Evolutionary conservation across 148 eudicot species (phyloP), one percentile per base, ranked within the genome.

Genomic region (Gaultheria prostrata): DNA sequence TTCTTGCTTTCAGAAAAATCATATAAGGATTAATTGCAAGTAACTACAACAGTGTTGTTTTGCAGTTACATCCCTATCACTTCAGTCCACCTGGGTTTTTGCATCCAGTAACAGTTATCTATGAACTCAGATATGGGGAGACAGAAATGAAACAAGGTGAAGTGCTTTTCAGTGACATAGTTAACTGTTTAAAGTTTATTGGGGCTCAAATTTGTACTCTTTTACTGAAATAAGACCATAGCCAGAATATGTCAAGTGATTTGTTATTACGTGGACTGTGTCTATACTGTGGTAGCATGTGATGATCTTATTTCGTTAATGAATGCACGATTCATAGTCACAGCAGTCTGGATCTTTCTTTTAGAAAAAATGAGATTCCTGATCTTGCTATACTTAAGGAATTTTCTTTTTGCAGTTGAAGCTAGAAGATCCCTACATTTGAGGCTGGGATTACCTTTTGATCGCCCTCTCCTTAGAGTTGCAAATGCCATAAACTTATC

Each of bases 101-200:
- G 75, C 95, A 91, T 87, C 99, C 99, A 79, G 70, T 95, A 76
- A 92, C 98, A 73, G 95, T 89, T 69, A 82, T 91, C 39, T 95
- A 95, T 87, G 99, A 97, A 78, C 86, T 89, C 81, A 91, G 86
- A 72, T 95, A 93, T 89, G 98, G 99, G 72, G 99, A 97, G 89
- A 93, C 92, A 54, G 98, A 97, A 89, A 78, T 91, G 77, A 92
- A 93, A 91, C 98, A 93, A 95, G 98, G 99, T 97, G 85, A 63
- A 72, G 73, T 56, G 72, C 69, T 32, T 35, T 80, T 14, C 48
- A 15, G 49, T 57, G 77, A 70, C 49, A 5, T 28, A 24, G 21
- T 49, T 24, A 63, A 24, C 11, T 63, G 30, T 28, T 63, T 24
- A 59, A n/a, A n/a, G 70, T 63, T 9, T 63, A n/a, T 24, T 63